Evolutionary conservation across 108 stramenopile species (phyloP).

Genomic region (Heterococcus sp.): DNA sequence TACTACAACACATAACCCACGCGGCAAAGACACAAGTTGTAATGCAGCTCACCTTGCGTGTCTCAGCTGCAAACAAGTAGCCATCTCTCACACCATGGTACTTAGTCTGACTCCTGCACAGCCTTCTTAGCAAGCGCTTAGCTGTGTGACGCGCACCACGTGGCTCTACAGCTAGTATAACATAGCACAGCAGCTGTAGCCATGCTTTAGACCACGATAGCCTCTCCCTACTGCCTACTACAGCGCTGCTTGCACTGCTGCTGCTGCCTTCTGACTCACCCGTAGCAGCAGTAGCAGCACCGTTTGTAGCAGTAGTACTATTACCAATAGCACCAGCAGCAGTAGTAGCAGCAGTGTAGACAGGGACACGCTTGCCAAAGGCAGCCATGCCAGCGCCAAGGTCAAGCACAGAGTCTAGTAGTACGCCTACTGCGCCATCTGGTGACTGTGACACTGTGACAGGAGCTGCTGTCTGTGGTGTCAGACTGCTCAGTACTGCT

Average conservation of each 20-base stretch:
- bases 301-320: neutral
- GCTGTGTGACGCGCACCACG: slow-evolving; percentile 5
- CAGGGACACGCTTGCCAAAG: neutral
- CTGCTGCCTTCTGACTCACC: neutral
- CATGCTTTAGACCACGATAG: slow-evolving; percentile 1
- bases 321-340: neutral
- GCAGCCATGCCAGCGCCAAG: neutral
- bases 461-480: too few relatives aligned
- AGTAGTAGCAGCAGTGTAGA: neutral
- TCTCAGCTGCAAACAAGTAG: slow-evolving; percentile 41
- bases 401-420: neutral
- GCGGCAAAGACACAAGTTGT: too few relatives aligned
- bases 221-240: neutral
- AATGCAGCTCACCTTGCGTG: slow-evolving; percentile 18
- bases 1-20: too few relatives aligned
- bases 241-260: neutral
- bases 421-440: neutral
- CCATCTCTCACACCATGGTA: slow-evolving; percentile 38
- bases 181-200: slow-evolving; percentile 22
- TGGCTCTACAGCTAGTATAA: slow-evolving; percentile 14
- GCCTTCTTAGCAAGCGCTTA: slow-evolving; percentile 31
- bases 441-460: too few relatives aligned
- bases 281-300: slow-evolving; percentile 1
- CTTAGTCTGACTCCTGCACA: slow-evolving; percentile 8
- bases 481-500: neutral